Base-by-base conservation (phyloP, 352 stramenopile genomes). In the Globisporangium barbulae region DNA sequence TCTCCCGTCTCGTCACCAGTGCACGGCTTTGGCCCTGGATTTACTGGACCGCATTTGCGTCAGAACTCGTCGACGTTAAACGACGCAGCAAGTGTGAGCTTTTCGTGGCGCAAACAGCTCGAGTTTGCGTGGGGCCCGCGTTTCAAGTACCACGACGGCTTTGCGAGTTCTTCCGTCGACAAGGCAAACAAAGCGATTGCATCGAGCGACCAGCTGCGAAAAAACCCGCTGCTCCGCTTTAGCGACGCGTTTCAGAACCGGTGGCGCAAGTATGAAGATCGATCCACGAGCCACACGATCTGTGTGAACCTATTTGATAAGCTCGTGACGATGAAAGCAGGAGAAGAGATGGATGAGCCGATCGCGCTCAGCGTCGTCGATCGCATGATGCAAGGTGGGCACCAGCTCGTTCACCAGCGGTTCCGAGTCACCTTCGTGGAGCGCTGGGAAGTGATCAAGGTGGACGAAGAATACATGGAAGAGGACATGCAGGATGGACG, bases 351-450 rank as follows among this genome's bases (percentile, higher is more conserved):
- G 62, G 73, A 89, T 3, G 80, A 90, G 28, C 71, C 80, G 37
- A 68, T 83, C 31, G 70, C 75, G 28, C 81, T 83, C 15, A 74
- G 76, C 45, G 65, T 88, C 19, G 71, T 91, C 10, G 67, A 72
- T 0, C 73, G 80, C 60, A 68, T 94, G 67, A 61, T 91, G 41
- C 52, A 74, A 1, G 77, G 80, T 47, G 85, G 85, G 3, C 85
- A 94, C 48, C 39, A 82, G 2, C 54, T 92, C 35, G 62, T 91
- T 10, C 72, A 89, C 45, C 83, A 90, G 64, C 81, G 85, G 19
- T 92, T 90, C 65, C 83, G 83, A 21, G 82, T 89, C 45, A 84
- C 79, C 49, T 92, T 88, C 74, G 82, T 93, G 9, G 85, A 92
- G 59, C 78, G 81, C 41, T 92, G 78, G 81, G 73, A 94, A 53